phyloP scores from a whole-genome alignment of 108 stramenopile species.

The Parietichytrium sp. region DNA sequence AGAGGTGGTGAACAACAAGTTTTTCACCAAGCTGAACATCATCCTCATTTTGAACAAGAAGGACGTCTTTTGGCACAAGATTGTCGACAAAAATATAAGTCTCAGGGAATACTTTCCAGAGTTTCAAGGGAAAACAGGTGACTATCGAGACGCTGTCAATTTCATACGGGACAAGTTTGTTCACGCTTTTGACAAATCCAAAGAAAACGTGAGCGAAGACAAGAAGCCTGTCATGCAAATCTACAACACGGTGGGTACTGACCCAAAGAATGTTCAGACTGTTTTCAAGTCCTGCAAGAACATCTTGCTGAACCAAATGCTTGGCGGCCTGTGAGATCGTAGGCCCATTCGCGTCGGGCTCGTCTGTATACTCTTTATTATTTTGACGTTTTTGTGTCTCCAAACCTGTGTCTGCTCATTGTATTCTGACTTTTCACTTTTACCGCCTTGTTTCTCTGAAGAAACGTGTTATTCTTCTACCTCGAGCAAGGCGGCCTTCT shows the following conservation, averaged over 20 bases:
- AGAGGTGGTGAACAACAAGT: conserved; percentile 85
- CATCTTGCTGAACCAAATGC: conserved; percentile 50
- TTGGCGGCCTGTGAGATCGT: too few species aligned
- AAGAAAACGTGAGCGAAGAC: background rate
- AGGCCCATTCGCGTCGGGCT: too few species aligned
- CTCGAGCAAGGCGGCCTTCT: too few species aligned
- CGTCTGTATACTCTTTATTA: too few species aligned
- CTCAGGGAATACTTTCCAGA: conserved; percentile 4
- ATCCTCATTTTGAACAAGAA: conserved; percentile 95
- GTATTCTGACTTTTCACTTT: too few species aligned
- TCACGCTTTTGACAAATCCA: background rate
- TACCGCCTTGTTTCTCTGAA: too few species aligned
- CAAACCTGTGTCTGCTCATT: too few species aligned
- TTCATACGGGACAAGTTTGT: conserved; percentile 40
- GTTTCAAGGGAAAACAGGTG: background rate
- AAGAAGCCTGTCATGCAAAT: conserved; percentile 53
- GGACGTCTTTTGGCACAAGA: conserved; percentile 95
- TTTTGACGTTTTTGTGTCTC: too few species aligned
- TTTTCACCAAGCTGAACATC: conserved; percentile 84
- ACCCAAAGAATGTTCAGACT: conserved; percentile 60
- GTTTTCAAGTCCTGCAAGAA: conserved; percentile 64
- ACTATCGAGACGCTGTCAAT: conserved; percentile 28
- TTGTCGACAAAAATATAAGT: conserved; percentile 54
- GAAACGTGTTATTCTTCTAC: too few species aligned
- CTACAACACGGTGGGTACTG: conserved; percentile 66